These are phyloP conservation scores for Linum trigynum DNA, from an alignment of 345 rosid species.

Conservation along the genomic window DNA sequence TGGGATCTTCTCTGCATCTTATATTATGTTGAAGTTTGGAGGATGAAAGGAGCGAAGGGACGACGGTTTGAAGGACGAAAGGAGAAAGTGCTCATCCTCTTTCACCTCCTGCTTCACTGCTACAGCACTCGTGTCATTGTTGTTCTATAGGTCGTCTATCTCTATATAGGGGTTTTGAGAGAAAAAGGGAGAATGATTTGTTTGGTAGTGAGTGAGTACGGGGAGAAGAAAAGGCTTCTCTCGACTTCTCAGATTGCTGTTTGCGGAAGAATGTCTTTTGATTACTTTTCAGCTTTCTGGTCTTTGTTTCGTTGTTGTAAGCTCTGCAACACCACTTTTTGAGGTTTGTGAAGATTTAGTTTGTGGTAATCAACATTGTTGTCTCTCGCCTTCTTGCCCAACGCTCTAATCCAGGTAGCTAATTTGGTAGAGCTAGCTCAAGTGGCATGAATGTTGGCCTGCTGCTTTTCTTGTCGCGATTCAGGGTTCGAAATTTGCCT, in stretches of 20 bases:
- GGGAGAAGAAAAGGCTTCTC: constrained; percentile 8
- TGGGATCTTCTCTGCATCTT: constrained; percentile 1
- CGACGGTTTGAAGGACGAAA: constrained; percentile 1
- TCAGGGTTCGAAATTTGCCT: no score
- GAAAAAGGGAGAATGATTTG: constrained; percentile 10
- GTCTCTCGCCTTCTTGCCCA: background rate
- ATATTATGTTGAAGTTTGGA: constrained; percentile 23
- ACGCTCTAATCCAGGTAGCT: no score
- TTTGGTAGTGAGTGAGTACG: constrained; percentile 21
- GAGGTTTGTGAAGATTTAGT: constrained; percentile 13
- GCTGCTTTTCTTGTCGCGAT: no score
- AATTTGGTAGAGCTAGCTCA: no score
- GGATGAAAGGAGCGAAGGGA: constrained; percentile 80
- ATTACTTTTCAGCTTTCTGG: constrained; percentile 3
- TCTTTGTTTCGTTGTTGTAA: constrained; percentile 28
- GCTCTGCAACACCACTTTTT: constrained; percentile 28
- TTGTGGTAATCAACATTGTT: background rate
- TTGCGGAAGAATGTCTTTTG: background rate
- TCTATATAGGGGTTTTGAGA: constrained; percentile 23
- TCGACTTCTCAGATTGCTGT: constrained; percentile 20
- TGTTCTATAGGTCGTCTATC: background rate
- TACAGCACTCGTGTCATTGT: background rate
- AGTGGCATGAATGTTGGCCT: no score
- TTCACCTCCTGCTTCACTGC: constrained; percentile 41
- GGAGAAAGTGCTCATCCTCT: constrained; percentile 92